Evolutionary conservation across 768 basidiomycete genomes (phyloP), one percentile per base, ranked within the genome.

Genomic region (Pleurotus sapidus): DNA sequence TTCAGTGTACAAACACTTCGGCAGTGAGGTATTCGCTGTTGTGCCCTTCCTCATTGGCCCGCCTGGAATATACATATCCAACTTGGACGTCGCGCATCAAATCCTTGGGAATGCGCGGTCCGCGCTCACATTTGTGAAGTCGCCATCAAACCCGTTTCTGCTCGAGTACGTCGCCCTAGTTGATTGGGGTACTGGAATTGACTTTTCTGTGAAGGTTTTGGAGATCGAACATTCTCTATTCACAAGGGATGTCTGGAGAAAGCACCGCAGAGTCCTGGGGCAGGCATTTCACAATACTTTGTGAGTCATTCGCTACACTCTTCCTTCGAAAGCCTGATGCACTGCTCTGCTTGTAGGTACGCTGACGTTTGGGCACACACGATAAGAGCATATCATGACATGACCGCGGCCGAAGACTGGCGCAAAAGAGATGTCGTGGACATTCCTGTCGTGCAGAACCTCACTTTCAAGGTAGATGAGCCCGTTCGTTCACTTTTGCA

Each of bases 11-110:
- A 68, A 68, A 46, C 58, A 57, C 3, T 75, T 65, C 53, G 63
- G 66, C 17, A 70, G 57, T 37, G 78, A 81, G 42, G 76, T 64
- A 30, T 64, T 79, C 8, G 74, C 77, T 1, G 57, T 79, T 7
- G 71, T 78, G 0, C 70, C 77, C 0, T 75, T 73, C 47, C 20
- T 82, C 0, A 57, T 62, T 0, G 79, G 80, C 0, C 55, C 58
- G 3, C 68, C 77, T 0, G 63, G 63, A 0, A 64, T 81, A 20
- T 78, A 74, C 59, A 78, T 77, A 2, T 70, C 74, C 14, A 81
- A 79, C 56, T 57, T 82, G 20, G 77, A 81, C 42, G 74, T 81
- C 5, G 74, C 71, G 9, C 72, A 78, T 8, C 81, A 81, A 64
- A 70, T 80, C 20, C 63, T 68, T 7, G 65, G 61, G 1, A 78